Percentiles rank a stretch among this genome's conserved stretches.
phyloP scores from a whole-genome alignment of 2,329 filamentous ascomycete genomes.

The Daldinia sp. region DNA sequence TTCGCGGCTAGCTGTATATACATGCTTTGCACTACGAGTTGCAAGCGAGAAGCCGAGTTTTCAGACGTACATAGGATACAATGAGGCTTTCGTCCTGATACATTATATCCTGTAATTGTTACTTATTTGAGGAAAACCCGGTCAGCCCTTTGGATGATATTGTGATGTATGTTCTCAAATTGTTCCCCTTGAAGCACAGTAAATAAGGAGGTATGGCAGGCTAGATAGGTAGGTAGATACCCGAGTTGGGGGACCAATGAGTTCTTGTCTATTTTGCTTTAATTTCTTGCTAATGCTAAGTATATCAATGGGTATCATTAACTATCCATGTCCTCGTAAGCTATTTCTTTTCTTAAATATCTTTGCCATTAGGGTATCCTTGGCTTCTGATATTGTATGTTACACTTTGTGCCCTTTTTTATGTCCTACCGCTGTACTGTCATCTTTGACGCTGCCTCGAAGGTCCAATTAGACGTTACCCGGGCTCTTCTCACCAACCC shows the following conservation, averaged over 20 bases:
- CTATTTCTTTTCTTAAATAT: not conserved
- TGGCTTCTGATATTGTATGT: not conserved
- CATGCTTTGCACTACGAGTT: constrained; percentile 1
- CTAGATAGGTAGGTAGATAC: constrained; percentile 8
- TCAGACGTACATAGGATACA: constrained; percentile 12
- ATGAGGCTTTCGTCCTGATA: not conserved
- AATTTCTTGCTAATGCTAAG: not conserved
- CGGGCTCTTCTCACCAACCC: constrained; percentile 25
- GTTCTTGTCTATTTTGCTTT: not conserved
- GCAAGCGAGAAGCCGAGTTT: constrained; percentile 1
- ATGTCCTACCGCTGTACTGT: not conserved
- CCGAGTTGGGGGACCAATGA: constrained; percentile 3
- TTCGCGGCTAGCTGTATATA: constrained; percentile 22
- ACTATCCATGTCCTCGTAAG: not conserved
- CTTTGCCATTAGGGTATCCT: not conserved
- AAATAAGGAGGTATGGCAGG: no score
- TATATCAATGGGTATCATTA: constrained; percentile 20
- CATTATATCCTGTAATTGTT: not conserved
- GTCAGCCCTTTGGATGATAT: not conserved
- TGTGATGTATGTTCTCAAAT: no score
- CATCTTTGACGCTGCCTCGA: not conserved
- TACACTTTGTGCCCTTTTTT: not conserved
- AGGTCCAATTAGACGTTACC: constrained; percentile 15
- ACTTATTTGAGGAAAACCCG: not conserved
- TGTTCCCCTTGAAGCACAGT: no score